Evolutionary conservation across 345 rosid genomes (phyloP), one percentile per base, ranked within the genome.

Genomic region (Aurinia saxatilis): DNA sequence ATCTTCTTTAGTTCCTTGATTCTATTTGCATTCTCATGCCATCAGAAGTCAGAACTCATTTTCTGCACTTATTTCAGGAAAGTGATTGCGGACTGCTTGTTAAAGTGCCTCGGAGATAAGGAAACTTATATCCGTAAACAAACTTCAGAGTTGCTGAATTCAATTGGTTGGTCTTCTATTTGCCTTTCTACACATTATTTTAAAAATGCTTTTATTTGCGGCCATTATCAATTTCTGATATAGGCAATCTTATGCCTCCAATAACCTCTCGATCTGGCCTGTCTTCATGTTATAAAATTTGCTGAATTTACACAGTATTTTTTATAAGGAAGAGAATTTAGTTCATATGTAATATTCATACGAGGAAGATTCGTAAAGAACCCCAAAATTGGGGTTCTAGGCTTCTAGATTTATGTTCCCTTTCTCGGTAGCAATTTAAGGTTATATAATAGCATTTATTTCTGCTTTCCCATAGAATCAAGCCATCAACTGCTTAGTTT

Each of bases 31-130:
- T 67, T 73, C 12, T 45, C 54, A 45, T 39, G 14, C 48, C 35
- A 46, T 59, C 45, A 42, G 45, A 58, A 40, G 19, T 59, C 8
- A 47, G 31, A 67, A 61, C 42, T 63, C 56, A 52, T 49, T 65
- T 51, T 27, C 5, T 68, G 52, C 42, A 15, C 49, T 36, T 49
- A 33, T 69, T 65, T 62, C 80, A 91, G 96, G 98, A 82, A 80
- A 78, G 82, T 78, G 50, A 77, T 88, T 63, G 75, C 81, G 40
- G 74, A 73, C 62, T 60, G 73, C 74, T 78, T 91, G 80, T 71
- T 91, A 37, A 78, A 69, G 46, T 57, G 84, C 67, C 83, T 91
- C 72, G 69, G 60, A 50, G 86, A 79, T 65, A 81, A 83, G 74
- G 91, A 91, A 61, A 41, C 48, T 58, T 60, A 53, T 62, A 82